Conservation (phyloP, 768 basidiomycete species). For the Solioccasus polychromus region DNA sequence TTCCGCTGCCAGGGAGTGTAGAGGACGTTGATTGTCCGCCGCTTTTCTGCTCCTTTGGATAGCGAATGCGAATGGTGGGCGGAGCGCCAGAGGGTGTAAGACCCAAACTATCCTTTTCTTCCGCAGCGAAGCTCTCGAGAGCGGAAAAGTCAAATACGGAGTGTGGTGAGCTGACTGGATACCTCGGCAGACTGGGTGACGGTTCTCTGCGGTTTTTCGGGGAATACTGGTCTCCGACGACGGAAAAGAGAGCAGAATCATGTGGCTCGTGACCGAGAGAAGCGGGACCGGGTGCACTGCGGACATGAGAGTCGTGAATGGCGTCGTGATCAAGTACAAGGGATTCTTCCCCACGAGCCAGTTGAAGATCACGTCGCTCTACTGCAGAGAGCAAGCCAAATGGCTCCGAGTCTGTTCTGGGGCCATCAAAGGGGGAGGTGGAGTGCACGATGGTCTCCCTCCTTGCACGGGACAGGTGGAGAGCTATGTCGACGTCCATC, state of each 20-base stretch:
- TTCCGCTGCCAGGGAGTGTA: not conserved
- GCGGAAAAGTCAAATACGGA: constrained; percentile 67
- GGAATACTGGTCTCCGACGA: constrained; percentile 15
- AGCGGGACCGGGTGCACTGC: not conserved
- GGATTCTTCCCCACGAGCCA: constrained; percentile 35
- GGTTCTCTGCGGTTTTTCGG: constrained; percentile 22
- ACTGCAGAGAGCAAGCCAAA: constrained; percentile 46
- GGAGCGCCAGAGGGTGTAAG: constrained; percentile 43
- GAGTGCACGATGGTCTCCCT: constrained; percentile 52
- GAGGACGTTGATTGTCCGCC: constrained; percentile 6
- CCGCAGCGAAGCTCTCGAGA: constrained; percentile 75
- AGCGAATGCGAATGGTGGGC: constrained; percentile 13
- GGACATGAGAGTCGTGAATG: constrained; percentile 9
- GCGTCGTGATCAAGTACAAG: constrained; percentile 11
- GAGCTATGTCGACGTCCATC: constrained; percentile 93
- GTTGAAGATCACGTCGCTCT: constrained; percentile 47
- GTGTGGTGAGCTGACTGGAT: constrained; percentile 57
- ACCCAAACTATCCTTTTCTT: constrained; percentile 66
- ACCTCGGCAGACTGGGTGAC: constrained; percentile 53
- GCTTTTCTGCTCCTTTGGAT: constrained; percentile 10
- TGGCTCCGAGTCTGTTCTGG: constrained; percentile 29
- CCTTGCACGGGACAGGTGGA: constrained; percentile 72
- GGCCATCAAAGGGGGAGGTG: constrained; percentile 33
- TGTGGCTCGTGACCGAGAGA: constrained; percentile 41
- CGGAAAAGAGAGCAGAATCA: constrained; percentile 46